Conservation (phyloP, 192 early-diverging fungal species). For the Phycomyces blakesleeanus region DNA sequence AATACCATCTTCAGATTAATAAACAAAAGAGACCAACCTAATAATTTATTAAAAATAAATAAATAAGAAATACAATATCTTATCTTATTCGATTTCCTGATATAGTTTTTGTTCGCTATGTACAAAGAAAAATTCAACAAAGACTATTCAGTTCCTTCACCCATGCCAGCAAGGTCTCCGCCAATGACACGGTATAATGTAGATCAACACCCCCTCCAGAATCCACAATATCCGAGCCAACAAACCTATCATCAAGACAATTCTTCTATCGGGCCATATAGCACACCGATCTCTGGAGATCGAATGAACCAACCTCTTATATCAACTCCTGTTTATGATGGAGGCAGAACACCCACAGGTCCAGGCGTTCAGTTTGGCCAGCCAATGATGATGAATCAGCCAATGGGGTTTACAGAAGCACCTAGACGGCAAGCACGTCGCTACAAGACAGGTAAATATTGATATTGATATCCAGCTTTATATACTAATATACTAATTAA, state of each 20-base stretch:
- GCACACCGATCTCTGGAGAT: too few species aligned
- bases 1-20: too few species aligned
- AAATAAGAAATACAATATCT: too few species aligned
- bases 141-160: background rate
- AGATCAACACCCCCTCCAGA: background rate
- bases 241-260: too few species aligned
- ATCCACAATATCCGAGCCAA: background rate
- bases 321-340: background rate
- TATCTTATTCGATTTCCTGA: too few species aligned
- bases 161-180: background rate
- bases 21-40: too few species aligned
- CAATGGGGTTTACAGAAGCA: constrained; percentile 9
- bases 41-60: too few species aligned
- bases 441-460: constrained; percentile 42
- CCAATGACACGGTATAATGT: constrained; percentile 7
- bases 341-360: background rate
- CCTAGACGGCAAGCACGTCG: constrained; percentile 41
- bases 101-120: too few species aligned
- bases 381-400: constrained; percentile 3
- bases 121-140: background rate
- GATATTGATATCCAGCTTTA: background rate
- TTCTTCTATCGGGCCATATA: too few species aligned
- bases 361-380: background rate
- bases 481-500: constrained; percentile 7
- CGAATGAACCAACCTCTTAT: background rate